These are phyloP conservation scores for Linum usitatissimum DNA, from an alignment of 345 rosid genomes.

Conservation along the genomic window DNA sequence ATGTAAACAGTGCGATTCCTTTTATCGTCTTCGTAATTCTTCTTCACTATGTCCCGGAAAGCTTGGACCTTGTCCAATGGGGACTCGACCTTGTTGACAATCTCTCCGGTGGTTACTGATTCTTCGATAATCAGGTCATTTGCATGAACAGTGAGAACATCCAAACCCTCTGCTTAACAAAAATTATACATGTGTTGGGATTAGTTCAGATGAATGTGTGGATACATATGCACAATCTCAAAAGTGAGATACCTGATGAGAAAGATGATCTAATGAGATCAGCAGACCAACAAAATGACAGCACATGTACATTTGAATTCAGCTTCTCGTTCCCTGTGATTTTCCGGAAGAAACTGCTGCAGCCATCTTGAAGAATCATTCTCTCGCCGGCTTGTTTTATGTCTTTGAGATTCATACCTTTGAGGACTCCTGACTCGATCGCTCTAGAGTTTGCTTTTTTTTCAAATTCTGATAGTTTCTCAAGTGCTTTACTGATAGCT, in stretches of 20 bases:
- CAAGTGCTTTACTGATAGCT: constrained; percentile 53
- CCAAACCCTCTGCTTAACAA: constrained; percentile 41
- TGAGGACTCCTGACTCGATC: constrained; percentile 70
- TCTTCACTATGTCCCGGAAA: constrained; percentile 39
- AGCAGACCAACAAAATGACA: constrained; percentile 95
- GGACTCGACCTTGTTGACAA: constrained; percentile 53
- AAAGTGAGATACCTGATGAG: constrained; percentile 42
- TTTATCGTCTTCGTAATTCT: constrained; percentile 19
- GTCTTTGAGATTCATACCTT: constrained; percentile 80
- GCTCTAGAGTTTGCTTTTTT: constrained; percentile 70
- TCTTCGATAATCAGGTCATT: constrained; percentile 63
- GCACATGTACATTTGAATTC: constrained; percentile 53
- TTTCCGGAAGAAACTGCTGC: constrained; percentile 58
- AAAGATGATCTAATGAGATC: constrained; percentile 81
- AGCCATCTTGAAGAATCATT: constrained; percentile 84
- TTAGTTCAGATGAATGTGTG: neutral
- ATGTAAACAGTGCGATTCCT: constrained; percentile 59
- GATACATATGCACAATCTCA: neutral
- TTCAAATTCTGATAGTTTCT: constrained; percentile 74
- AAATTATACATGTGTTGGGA: neutral
- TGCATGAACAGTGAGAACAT: constrained; percentile 53
- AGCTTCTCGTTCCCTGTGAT: constrained; percentile 39
- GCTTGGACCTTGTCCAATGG: constrained; percentile 66
- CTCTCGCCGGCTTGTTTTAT: constrained; percentile 85
- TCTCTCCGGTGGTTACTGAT: constrained; percentile 71